Conservation (phyloP, 2,329 filamentous ascomycete genomes). For the Ilyonectria sp. region DNA sequence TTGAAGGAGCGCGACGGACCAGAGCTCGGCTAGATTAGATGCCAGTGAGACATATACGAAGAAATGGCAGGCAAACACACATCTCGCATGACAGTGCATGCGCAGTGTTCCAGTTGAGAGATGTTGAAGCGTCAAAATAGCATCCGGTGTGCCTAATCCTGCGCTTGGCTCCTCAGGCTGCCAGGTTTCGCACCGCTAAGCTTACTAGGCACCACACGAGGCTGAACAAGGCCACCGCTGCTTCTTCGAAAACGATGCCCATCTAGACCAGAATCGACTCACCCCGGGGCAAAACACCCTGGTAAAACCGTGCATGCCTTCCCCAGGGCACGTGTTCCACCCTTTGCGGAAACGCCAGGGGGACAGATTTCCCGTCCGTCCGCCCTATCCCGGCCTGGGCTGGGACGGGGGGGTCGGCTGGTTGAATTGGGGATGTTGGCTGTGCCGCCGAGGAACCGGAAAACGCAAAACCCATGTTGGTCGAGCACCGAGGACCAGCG, state of each 20-base stretch:
- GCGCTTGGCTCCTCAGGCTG: neutral
- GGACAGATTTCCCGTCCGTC: neutral
- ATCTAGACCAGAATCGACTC: slow-evolving; percentile 13
- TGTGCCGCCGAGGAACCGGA: neutral
- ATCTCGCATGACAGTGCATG: neutral
- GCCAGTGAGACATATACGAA: neutral
- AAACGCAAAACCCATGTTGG: neutral
- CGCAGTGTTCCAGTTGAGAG: neutral
- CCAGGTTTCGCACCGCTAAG: neutral
- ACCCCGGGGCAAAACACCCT: neutral
- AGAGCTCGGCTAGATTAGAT: slow-evolving; percentile 9
- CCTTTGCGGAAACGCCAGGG: neutral
- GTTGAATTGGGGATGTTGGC: neutral
- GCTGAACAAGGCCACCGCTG: slow-evolving; percentile 18
- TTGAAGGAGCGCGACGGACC: slow-evolving; percentile 12
- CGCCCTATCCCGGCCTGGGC: neutral
- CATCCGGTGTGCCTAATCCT: neutral
- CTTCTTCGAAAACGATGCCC: neutral
- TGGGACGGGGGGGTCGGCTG: neutral
- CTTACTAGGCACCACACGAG: slow-evolving; percentile 11
- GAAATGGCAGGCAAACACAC: neutral
- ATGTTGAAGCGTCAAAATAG: neutral
- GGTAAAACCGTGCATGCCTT: too few relatives aligned
- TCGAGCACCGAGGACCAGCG: slow-evolving; percentile 5
- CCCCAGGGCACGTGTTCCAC: neutral